These are phyloP conservation scores for Dothistroma pini DNA, from an alignment of 2,329 filamentous ascomycete species.

Conservation along the genomic window DNA sequence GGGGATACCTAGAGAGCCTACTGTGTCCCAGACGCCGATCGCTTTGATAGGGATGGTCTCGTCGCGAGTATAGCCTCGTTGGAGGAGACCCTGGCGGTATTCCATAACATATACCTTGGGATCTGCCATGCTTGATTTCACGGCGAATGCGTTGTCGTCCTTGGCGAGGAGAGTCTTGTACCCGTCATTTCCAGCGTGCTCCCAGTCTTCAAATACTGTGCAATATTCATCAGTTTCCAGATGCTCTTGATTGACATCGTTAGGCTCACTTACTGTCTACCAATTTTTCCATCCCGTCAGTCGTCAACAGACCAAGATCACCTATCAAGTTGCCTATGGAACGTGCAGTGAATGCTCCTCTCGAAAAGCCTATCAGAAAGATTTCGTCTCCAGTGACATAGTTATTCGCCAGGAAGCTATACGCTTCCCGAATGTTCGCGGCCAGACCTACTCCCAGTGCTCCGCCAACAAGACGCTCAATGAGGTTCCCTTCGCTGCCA, in stretches of 20 bases:
- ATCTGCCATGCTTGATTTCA: conserved; percentile 14
- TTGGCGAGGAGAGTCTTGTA: conserved; percentile 23
- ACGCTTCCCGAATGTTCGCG: conserved; percentile 57
- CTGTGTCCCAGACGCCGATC: conserved; percentile 50
- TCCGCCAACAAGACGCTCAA: conserved; percentile 31
- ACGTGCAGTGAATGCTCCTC: conserved; percentile 45
- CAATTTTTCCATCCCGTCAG: conserved; percentile 29
- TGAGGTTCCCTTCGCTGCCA: conserved; percentile 34
- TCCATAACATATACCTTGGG: conserved; percentile 25
- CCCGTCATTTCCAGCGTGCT: conserved; percentile 26
- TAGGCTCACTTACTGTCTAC: conserved; percentile 20
- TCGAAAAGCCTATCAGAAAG: conserved; percentile 45
- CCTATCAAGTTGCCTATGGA: conserved; percentile 44
- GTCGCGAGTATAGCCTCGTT: conserved; percentile 7
- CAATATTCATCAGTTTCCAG: neutral
- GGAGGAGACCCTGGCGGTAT: conserved; percentile 24
- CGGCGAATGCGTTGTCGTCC: conserved; percentile 12
- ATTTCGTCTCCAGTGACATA: conserved; percentile 42
- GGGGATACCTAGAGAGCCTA: conserved; percentile 38
- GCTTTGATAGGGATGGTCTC: conserved; percentile 24
- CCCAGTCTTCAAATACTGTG: conserved; percentile 31
- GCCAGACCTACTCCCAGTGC: conserved; percentile 33
- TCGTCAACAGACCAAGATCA: conserved; percentile 42
- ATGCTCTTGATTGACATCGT: neutral
- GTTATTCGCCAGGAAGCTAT: conserved; percentile 60